Percentiles rank a stretch among this genome's conserved stretches.
phyloP scores from a whole-genome alignment of 2,329 filamentous ascomycete genomes.

The Monosporascus ibericus region DNA sequence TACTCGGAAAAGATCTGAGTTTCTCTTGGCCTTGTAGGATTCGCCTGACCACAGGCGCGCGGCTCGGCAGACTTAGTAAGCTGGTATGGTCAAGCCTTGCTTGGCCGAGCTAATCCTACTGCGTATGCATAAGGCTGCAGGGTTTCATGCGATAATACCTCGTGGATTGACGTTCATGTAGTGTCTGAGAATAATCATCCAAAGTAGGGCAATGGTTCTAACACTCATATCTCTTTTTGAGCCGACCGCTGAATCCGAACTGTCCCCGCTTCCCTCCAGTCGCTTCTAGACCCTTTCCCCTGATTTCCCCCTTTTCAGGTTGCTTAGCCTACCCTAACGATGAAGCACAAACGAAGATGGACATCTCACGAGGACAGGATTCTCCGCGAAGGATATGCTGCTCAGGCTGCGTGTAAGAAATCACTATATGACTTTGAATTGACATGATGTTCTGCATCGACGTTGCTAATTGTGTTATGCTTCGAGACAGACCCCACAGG shows the following conservation, averaged over 20 bases:
- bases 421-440: too few relatives aligned
- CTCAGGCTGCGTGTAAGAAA: not conserved
- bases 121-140: not conserved
- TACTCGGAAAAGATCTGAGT: not conserved
- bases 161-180: not conserved
- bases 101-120: not conserved
- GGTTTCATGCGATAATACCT: not conserved
- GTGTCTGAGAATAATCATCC: not conserved
- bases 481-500: not conserved
- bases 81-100: not conserved
- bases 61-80: not conserved
- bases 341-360: constrained; percentile 2
- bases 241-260: not conserved
- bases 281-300: not conserved
- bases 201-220: not conserved
- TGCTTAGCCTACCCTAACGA: not conserved
- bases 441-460: not conserved
- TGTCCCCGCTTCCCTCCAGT: not conserved
- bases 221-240: not conserved
- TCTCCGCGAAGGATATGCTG: not conserved
- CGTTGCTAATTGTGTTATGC: not conserved
- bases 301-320: not conserved
- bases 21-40: not conserved
- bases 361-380: not conserved
- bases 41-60: too few relatives aligned